A percentile compares a stretch with the other conserved stretches of the same genome.
These are phyloP conservation scores for Conticribra weissflogii DNA, from an alignment of 108 stramenopile genomes.

Conservation along the genomic window DNA sequence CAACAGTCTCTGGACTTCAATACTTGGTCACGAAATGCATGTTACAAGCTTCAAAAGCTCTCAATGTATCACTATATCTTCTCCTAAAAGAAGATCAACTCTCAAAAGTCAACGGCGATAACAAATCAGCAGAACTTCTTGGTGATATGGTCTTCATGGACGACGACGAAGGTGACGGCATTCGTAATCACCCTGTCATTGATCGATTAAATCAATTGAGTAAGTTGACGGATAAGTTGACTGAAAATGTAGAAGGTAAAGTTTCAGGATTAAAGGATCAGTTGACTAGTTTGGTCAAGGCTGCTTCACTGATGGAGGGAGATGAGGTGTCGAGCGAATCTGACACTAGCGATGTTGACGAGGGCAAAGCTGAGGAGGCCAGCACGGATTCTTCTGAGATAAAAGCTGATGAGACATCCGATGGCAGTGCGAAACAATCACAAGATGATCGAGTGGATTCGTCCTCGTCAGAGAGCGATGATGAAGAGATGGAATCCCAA, in stretches of 20 bases:
- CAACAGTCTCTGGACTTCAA: constrained; percentile 66
- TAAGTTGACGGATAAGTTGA: constrained; percentile 58
- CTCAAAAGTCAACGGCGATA: constrained; percentile 10
- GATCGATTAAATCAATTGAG: constrained; percentile 73
- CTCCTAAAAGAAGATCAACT: constrained; percentile 65
- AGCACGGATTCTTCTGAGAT: constrained; percentile 36
- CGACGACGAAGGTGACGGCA: constrained; percentile 27
- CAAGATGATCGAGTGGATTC: constrained; percentile 1
- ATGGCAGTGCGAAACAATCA: constrained; percentile 5
- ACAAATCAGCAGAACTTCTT: not conserved
- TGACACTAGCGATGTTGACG: constrained; percentile 30
- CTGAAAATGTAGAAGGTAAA: constrained; percentile 61
- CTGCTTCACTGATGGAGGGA: constrained; percentile 62
- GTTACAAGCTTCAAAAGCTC: constrained; percentile 65
- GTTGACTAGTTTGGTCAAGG: constrained; percentile 70
- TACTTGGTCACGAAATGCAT: constrained; percentile 76
- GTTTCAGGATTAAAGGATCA: constrained; percentile 57
- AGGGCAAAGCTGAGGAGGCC: no score
- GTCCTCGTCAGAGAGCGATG: constrained; percentile 22
- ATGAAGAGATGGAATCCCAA: constrained; percentile 42
- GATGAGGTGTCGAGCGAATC: constrained; percentile 28
- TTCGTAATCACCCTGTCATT: constrained; percentile 81
- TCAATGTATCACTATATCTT: constrained; percentile 82
- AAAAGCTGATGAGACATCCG: constrained; percentile 23
- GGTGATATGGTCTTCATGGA: constrained; percentile 23